Conservation (phyloP, 2,329 filamentous ascomycete genomes). For the Fusarium sp. region DNA sequence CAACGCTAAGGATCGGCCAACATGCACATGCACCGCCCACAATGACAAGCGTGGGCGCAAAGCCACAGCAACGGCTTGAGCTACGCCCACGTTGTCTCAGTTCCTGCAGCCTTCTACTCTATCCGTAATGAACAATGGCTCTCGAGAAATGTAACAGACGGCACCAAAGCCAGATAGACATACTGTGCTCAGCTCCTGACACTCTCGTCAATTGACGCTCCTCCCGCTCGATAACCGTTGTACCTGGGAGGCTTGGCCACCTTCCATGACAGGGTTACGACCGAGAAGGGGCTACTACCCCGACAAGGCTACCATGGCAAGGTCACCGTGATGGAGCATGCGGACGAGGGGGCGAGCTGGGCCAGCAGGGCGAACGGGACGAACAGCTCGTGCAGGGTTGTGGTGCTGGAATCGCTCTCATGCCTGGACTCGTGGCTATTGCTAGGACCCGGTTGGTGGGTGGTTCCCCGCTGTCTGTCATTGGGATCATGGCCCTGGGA, state of each 20-base stretch:
- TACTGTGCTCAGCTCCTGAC: conserved; percentile 30
- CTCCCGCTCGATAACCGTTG: conserved; percentile 11
- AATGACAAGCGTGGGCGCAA: conserved; percentile 20
- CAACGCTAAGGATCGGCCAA: conserved; percentile 25
- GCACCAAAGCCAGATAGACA: conserved; percentile 8
- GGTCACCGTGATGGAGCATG: conserved; percentile 32
- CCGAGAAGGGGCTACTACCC: conserved; percentile 40
- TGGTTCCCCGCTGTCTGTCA: conserved; percentile 42
- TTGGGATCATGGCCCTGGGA: conserved; percentile 30
- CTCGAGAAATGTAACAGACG: conserved; percentile 22
- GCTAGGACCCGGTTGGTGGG: conserved; percentile 41
- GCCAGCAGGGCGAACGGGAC: conserved; percentile 39
- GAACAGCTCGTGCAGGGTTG: conserved; percentile 39
- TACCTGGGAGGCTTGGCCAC: conserved; percentile 33
- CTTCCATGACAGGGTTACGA: conserved; percentile 45
- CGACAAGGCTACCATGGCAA: conserved; percentile 42
- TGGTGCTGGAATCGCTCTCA: conserved; percentile 35
- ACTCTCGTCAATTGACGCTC: conserved; percentile 23
- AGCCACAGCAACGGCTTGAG: conserved; percentile 36
- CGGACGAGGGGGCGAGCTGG: conserved; percentile 37
- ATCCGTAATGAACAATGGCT: conserved; percentile 19
- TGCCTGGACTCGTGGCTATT: conserved; percentile 39
- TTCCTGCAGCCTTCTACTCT: conserved; percentile 35
- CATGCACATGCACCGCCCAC: conserved; percentile 20
- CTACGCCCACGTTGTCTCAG: conserved; percentile 33